Percentiles rank a stretch among this genome's conserved stretches.
These are phyloP conservation scores for Coemansia sp. DNA, from an alignment of 192 early-diverging fungal species.

Conservation along the genomic window DNA sequence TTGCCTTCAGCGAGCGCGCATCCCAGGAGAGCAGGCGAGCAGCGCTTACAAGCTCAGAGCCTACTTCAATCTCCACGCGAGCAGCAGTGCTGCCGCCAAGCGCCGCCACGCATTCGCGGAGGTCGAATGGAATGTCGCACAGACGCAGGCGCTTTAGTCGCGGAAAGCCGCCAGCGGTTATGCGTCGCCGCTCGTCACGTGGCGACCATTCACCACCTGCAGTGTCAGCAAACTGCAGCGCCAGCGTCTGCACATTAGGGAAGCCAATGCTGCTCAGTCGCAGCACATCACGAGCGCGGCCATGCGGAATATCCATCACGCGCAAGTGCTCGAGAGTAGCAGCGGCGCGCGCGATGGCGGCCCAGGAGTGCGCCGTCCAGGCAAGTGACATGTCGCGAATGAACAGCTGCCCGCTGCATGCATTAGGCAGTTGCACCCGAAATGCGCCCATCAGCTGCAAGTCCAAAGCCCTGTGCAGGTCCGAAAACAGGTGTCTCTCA, in stretches of 20 bases:
- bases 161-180: conserved; percentile 9
- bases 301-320: conserved; percentile 6
- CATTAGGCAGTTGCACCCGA: neutral
- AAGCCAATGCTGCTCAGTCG: conserved; percentile 3
- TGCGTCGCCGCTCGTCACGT: neutral
- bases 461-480: too few species aligned
- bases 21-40: neutral
- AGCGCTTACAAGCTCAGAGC: neutral
- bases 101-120: conserved; percentile 3
- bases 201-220: neutral
- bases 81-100: neutral
- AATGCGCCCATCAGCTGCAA: neutral
- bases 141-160: neutral
- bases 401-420: neutral
- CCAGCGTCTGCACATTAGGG: neutral
- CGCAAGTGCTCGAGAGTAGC: conserved; percentile 3
- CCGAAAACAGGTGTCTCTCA: too few species aligned
- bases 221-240: neutral
- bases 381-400: neutral
- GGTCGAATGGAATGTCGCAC: conserved; percentile 7
- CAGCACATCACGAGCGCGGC: conserved; percentile 6
- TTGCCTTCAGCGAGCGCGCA: neutral
- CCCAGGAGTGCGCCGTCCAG: neutral
- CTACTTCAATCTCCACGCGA: neutral
- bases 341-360: neutral